Evolutionary conservation across 2,329 filamentous ascomycete species (phyloP).

Genomic region (Hypoxylon sp.): DNA sequence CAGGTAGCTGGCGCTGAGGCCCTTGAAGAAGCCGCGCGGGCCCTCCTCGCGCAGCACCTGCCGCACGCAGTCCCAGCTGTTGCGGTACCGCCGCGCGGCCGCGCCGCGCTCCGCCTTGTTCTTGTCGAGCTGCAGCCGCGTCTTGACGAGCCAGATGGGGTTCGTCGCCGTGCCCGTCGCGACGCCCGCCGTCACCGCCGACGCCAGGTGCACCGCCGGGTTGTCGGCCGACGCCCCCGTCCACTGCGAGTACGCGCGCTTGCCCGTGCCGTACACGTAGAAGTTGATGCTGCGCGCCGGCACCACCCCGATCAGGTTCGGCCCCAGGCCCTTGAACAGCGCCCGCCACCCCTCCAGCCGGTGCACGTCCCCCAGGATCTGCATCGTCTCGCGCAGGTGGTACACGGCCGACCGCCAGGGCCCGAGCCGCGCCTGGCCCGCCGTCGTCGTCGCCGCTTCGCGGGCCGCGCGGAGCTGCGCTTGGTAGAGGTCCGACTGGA

Average conservation of each 20-base stretch:
- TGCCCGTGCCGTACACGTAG: slow-evolving; percentile 91
- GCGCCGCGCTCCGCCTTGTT: slow-evolving; percentile 70
- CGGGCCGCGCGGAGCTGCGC: slow-evolving; percentile 76
- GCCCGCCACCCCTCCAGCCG: slow-evolving; percentile 83
- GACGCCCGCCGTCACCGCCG: slow-evolving; percentile 80
- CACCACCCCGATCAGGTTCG: slow-evolving; percentile 88
- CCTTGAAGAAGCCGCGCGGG: slow-evolving; percentile 82
- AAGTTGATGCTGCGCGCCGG: slow-evolving; percentile 93
- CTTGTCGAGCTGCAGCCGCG: slow-evolving; percentile 89
- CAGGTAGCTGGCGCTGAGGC: slow-evolving; percentile 89
- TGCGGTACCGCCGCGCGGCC: slow-evolving; percentile 76
- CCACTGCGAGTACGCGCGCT: slow-evolving; percentile 78
- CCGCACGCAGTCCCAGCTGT: slow-evolving; percentile 85
- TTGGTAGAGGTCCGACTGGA: slow-evolving; percentile 96
- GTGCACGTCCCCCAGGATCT: slow-evolving; percentile 84
- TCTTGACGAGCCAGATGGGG: slow-evolving; percentile 97
- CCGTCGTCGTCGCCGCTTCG: slow-evolving; percentile 53
- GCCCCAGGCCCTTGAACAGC: slow-evolving; percentile 91
- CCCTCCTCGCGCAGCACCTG: slow-evolving; percentile 86
- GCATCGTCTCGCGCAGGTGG: slow-evolving; percentile 85
- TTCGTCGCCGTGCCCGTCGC: slow-evolving; percentile 91
- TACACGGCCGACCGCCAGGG: slow-evolving; percentile 71
- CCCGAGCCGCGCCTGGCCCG: slow-evolving; percentile 63
- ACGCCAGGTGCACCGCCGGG: slow-evolving; percentile 78
- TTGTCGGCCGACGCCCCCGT: slow-evolving; percentile 75